Evolutionary conservation across 345 rosid species (phyloP).

Genomic region (Erucastrum elatum): DNA sequence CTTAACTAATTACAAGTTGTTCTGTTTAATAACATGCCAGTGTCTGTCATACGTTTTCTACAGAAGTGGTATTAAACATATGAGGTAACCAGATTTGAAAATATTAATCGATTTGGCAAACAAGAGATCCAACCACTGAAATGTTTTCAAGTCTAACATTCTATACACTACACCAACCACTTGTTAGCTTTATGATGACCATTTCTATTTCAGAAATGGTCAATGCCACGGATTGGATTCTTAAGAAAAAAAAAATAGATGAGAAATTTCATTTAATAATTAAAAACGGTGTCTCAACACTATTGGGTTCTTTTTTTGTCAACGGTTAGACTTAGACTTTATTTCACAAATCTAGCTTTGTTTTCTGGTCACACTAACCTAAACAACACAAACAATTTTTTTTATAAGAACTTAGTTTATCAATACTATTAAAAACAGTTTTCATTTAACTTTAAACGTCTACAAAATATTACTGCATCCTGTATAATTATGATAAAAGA

Average conservation of each 20-base stretch:
- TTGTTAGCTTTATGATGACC: slow-evolving; percentile 10
- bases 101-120: neutral
- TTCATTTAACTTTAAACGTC: slow-evolving; percentile 14
- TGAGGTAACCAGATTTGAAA: neutral
- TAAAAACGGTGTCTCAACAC: neutral
- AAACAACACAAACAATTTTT: neutral
- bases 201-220: neutral
- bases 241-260: neutral
- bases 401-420: neutral
- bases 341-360: slow-evolving; percentile 2
- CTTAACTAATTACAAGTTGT: neutral
- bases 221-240: neutral
- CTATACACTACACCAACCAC: neutral
- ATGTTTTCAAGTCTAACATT: neutral
- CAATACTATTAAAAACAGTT: neutral
- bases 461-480: neutral
- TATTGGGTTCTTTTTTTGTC: neutral
- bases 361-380: slow-evolving; percentile 21
- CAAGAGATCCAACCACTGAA: neutral
- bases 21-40: neutral
- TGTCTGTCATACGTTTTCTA: neutral
- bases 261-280: neutral
- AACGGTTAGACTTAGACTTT: slow-evolving; percentile 15
- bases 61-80: neutral
- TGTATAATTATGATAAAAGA: neutral